Percentiles rank a stretch among this genome's conserved stretches.
phyloP scores from a whole-genome alignment of 2,329 filamentous ascomycete genomes.

The Sclerotinia spermophila region DNA sequence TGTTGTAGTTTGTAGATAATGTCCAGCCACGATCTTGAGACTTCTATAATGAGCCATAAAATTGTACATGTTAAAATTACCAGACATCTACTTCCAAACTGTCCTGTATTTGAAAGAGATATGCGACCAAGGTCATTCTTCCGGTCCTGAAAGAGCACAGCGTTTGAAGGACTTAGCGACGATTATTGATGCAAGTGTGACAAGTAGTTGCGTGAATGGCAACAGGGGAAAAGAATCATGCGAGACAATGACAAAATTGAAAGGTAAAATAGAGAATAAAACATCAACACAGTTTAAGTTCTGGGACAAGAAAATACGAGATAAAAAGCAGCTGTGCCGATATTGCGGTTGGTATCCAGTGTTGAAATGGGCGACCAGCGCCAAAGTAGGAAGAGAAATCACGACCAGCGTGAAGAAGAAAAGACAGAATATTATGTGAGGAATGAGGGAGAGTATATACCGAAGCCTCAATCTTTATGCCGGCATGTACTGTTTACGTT shows the following conservation, averaged over 20 bases:
- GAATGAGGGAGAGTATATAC: not conserved
- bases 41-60: not conserved
- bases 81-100: fast-evolving
- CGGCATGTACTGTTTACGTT: not conserved
- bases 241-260: not conserved
- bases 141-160: fast-evolving
- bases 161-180: not conserved
- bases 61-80: not conserved
- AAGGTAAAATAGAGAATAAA: not conserved
- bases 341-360: too few species aligned
- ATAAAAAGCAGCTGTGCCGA: not conserved
- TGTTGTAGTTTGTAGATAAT: not conserved
- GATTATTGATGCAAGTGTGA: not conserved
- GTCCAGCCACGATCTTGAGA: not conserved
- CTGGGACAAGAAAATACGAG: not conserved
- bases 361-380: not conserved
- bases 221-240: fast-evolving
- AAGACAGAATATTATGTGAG: not conserved
- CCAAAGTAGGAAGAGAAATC: not conserved
- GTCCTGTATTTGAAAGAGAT: not conserved
- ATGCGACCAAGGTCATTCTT: fast-evolving
- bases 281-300: not conserved
- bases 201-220: not conserved
- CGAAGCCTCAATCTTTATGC: not conserved
- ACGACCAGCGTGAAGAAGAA: not conserved